phyloP scores from a whole-genome alignment of 768 basidiomycete genomes.

The Podaxis rugospora region DNA sequence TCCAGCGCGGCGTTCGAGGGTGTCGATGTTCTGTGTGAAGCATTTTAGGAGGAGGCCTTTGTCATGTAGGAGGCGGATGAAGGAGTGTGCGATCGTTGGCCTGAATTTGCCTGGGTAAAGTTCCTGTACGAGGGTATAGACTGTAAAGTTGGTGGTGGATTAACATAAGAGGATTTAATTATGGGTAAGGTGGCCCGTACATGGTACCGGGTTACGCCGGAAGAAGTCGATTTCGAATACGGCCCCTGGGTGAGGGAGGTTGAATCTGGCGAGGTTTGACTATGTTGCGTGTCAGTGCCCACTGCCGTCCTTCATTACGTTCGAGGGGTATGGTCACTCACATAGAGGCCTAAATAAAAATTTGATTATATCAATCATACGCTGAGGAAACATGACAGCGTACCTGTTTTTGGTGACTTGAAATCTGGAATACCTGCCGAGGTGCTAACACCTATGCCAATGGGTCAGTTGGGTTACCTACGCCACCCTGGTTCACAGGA shows the following conservation, averaged over 20 bases:
- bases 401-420: slow-evolving; percentile 79
- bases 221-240: slow-evolving; percentile 94
- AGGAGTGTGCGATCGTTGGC: slow-evolving; percentile 88
- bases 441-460: slow-evolving; percentile 63
- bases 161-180: neutral
- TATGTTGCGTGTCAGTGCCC: slow-evolving; percentile 21
- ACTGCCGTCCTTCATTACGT: neutral
- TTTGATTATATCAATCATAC: neutral
- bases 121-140: slow-evolving; percentile 91
- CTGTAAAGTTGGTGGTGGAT: slow-evolving; percentile 26
- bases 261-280: slow-evolving; percentile 74
- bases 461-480: neutral
- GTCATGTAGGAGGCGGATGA: slow-evolving; percentile 75
- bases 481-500: neutral
- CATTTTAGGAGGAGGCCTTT: slow-evolving; percentile 68
- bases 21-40: slow-evolving; percentile 93
- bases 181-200: slow-evolving; percentile 34
- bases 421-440: slow-evolving; percentile 89
- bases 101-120: slow-evolving; percentile 88
- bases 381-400: slow-evolving; percentile 16
- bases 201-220: slow-evolving; percentile 71
- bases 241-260: slow-evolving; percentile 90
- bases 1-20: slow-evolving; percentile 81
- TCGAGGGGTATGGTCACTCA: slow-evolving; percentile 22
- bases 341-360: slow-evolving; percentile 50